Percentiles rank a stretch among this genome's conserved stretches.
Evolutionary conservation across 352 stramenopile genomes (phyloP).

Genomic region (Phytophthora tubulina): DNA sequence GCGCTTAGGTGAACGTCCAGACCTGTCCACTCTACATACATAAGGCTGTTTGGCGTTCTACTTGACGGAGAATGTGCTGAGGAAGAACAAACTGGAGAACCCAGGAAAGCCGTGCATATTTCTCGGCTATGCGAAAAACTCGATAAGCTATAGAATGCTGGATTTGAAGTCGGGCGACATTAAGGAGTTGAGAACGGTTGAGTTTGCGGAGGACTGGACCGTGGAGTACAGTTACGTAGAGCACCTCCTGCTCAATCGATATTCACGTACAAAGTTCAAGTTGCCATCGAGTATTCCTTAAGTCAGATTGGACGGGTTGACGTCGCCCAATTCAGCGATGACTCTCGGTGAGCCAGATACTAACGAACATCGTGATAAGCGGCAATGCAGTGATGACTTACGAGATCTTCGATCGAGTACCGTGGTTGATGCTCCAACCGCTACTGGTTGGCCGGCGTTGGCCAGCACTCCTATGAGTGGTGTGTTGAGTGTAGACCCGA

Average conservation of each 20-base stretch:
- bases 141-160: conserved; percentile 7
- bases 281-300: conserved; percentile 15
- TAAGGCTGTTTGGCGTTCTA: conserved; percentile 10
- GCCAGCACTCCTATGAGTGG: neutral
- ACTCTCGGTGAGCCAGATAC: neutral
- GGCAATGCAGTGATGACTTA: conserved; percentile 2
- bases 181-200: conserved; percentile 8
- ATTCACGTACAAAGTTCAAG: neutral
- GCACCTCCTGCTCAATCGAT: conserved; percentile 20
- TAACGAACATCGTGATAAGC: conserved; percentile 15
- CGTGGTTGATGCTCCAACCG: conserved; percentile 14
- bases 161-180: conserved; percentile 8
- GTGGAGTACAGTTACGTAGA: conserved; percentile 12
- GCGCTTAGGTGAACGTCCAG: conserved; percentile 6
- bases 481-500: conserved; percentile 18
- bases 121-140: conserved; percentile 10
- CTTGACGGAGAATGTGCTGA: conserved; percentile 18
- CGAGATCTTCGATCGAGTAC: neutral
- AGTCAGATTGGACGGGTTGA: neutral
- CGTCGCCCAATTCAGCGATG: neutral
- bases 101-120: conserved; percentile 3
- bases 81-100: conserved; percentile 20
- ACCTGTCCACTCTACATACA: neutral
- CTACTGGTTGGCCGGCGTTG: conserved; percentile 4
- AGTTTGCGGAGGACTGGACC: conserved; percentile 24